Evolutionary conservation across 306 rosid species (phyloP), one percentile per base, ranked within the genome.

Genomic region (Cucumis cinereus): DNA sequence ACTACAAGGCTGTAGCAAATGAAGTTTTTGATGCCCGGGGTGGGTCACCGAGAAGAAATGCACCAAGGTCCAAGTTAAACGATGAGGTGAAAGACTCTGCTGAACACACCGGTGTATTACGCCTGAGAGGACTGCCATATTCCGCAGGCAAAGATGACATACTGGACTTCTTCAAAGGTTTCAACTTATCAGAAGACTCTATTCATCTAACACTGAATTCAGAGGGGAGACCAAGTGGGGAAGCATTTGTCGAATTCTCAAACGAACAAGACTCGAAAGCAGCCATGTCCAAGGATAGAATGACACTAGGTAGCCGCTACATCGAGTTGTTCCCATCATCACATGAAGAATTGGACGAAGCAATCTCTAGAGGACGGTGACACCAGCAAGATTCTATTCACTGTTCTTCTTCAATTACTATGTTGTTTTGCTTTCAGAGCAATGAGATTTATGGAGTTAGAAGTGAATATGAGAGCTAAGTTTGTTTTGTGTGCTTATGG

Each of bases 211-310:
- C 86, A 72, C 73, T 88, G 93, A 93, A 89, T 79, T 93, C 90
- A 2, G 97, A 93, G 83, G 98, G 98, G n/a, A 88, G 98, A 78
- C 93, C 93, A 33, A 91, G 93, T 24, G 98, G 98, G 78, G 98
- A 93, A 85, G 98, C 96, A 76, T 91, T 88, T 78, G 96, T 89
- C 61, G 98, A 93, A 92, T 93, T 93, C 55, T 81, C 79, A 43
- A 81, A 80, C 35, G 85, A 88, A 23, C 93, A 89, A 60, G 98
- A 93, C 77, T 93, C 98, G 6, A 89, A 86, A 82, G 89, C 93
- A 26, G 97, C 98, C 15, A 93, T 93, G 98, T 82, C 80, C 19
- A 93, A 93, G 85, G 96, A 91, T 77, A 91, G 98, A 82, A 93
- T 91, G 98, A 93, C 97, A 0, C 92, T 93, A 24, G 97, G 97